Evolutionary conservation across 2,329 filamentous ascomycete genomes (phyloP), one percentile per base, ranked within the genome.

Genomic region (Teratosphaeria nubilosa): DNA sequence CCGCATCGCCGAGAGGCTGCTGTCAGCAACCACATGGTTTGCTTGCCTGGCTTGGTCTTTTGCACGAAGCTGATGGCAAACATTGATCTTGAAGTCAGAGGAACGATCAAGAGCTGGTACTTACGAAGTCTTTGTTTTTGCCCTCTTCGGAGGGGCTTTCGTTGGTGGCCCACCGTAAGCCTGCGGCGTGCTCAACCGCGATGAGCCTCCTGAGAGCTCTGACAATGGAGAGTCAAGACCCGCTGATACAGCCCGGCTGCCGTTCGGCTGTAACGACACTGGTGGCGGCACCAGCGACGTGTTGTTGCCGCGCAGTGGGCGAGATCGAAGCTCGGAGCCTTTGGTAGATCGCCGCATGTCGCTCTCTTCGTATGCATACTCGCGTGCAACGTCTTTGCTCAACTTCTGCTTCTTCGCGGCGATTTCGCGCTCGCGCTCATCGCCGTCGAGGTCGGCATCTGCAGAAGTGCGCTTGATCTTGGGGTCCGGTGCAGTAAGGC

Each of bases 61-160:
- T 37, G 53, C 53, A 13, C 31, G 9, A 6, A n/a, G 53, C 14
- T 55, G 37, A 30, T 53, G 51, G 51, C 14, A 34, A 34, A 25
- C 51, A 13, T 53, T n/a, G 55, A 54, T 34, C 5, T 9, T 14
- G 10, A 53, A 7, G 13, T 50, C 53, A 51, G 53, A 56, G 56
- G 45, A 56, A 13, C 55, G 20, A 53, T 45, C 30, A 58, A 56
- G 55, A 37, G 53, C 56, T 58, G 53, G 50, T 55, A 73, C 72
- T 70, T 67, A 74, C 72, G 72, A 74, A 58, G 68, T 68, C 64
- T 74, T 74, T 16, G 70, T 73, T 64, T 72, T 72, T 52, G 72
- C 72, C 56, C 66, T 65, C 65, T 73, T 72, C 34, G 61, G 65
- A 20, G 59, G 58, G 25, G 63, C 58, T 37, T 62, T 58, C 57